Evolutionary conservation across 208 protist species (phyloP).

Genomic region (Crithidia brevicula): DNA sequence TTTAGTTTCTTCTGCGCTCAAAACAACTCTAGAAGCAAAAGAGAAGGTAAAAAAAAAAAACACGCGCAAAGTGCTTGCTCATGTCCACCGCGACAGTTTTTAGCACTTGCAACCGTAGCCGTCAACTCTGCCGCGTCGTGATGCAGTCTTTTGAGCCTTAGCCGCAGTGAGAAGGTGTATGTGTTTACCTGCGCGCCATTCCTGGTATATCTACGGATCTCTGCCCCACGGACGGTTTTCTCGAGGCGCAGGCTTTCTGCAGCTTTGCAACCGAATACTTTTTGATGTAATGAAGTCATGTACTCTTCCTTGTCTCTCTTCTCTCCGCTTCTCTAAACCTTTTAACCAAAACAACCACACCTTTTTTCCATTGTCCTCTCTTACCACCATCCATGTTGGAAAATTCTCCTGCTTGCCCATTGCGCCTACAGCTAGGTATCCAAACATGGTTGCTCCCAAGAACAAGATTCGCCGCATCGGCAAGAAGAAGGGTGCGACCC

Average conservation of each 20-base stretch:
- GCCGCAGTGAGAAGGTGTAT: too few species aligned
- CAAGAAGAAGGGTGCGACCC: conserved; percentile 89
- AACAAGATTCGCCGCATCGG: conserved; percentile 90
- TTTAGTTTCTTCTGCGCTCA: not conserved
- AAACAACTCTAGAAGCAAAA: not conserved
- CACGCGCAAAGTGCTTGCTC: not conserved
- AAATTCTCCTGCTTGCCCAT: not conserved
- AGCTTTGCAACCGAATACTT: too few species aligned
- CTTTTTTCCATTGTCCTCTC: not conserved
- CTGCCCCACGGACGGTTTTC: too few species aligned
- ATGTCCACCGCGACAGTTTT: too few species aligned
- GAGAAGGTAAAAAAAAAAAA: not conserved
- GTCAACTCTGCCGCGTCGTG: too few species aligned
- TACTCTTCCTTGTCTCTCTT: not conserved
- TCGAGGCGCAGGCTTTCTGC: too few species aligned
- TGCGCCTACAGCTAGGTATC: not conserved
- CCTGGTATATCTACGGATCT: too few species aligned
- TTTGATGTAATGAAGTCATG: too few species aligned
- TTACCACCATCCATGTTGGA: not conserved
- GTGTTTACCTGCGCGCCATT: too few species aligned
- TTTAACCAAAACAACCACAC: too few species aligned
- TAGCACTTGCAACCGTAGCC: too few species aligned
- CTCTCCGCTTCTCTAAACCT: not conserved
- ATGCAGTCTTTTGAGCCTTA: too few species aligned
- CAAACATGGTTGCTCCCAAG: conserved; percentile 51